Base-by-base conservation (phyloP, 352 stramenopile genomes). In the Phytophthora hibernalis region DNA sequence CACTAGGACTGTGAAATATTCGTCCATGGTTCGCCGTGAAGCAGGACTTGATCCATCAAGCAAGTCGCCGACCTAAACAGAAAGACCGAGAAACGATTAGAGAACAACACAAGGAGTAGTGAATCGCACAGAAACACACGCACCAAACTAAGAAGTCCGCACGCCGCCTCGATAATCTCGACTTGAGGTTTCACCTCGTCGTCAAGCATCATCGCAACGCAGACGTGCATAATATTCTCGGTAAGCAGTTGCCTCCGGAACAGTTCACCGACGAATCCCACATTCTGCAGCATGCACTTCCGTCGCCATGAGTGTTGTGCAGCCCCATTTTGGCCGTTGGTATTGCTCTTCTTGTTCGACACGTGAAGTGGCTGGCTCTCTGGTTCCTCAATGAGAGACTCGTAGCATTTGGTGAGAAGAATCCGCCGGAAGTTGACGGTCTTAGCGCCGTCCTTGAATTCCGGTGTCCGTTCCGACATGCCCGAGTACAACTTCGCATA, bases 201-300 rank as follows among this genome's bases (percentile, higher is more conserved):
- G 20, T 94, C 86, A 18, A 94, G 80, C 84, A 93, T 93, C 83
- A 94, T 92, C 16, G 84, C 83, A 33, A 94, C 76, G 47, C 82
- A 92, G 31, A 94, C 86, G 60, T 94, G 86, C 82, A 94, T 93
- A 50, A 92, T 82, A 48, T 94, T 94, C 51, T 94, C 86, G 7
- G 84, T 92, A 30, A 94, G 74, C 40, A 94, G 48, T 60, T 94
- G 84, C 9, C 86, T 75, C 28, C 86, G 84, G 59, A 94, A 94
- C 21, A 94, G 74, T 47, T 92, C 84, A n/a, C 84, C 84, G 1
- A 93, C 76, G 28, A 93, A 74, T 24, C 73, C 74, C 24, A 93
- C 82, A 57, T 94, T 92, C 35, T 77, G 73, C 45, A 94, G 70
- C 82, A 94, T 92, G 51, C 83, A 91, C 43, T 87, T 85, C 22